Conservation (phyloP, 192 early-diverging fungal genomes). For the Powellomyces hirtus region DNA sequence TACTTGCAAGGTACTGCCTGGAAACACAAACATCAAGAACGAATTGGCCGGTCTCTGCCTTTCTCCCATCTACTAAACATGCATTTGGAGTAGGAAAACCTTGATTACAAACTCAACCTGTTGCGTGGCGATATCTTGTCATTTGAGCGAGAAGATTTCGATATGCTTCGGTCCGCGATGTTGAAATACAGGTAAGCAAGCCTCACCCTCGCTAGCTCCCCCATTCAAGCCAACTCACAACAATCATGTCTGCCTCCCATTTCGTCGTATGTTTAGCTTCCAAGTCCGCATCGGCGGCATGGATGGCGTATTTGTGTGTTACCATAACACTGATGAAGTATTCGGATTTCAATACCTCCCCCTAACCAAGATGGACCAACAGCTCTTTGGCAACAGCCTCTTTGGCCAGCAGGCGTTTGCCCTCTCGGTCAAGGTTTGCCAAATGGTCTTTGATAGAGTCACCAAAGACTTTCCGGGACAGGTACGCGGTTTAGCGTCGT, state of each 20-base stretch:
- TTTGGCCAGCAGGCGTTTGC: constrained; percentile 74
- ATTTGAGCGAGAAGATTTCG: constrained; percentile 92
- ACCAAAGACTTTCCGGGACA: background rate
- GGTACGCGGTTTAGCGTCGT: background rate
- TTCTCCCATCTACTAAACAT: constrained; percentile 20
- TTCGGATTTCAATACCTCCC: constrained; percentile 96
- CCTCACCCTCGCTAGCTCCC: too few species aligned
- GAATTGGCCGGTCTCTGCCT: background rate
- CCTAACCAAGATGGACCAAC: constrained; percentile 76
- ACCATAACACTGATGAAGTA: constrained; percentile 85
- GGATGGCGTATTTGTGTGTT: constrained; percentile 92
- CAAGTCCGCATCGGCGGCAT: constrained; percentile 92
- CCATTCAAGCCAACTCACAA: too few species aligned
- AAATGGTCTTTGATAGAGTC: constrained; percentile 48
- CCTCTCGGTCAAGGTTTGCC: constrained; percentile 59
- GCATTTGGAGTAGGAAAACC: constrained; percentile 34
- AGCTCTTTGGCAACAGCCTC: constrained; percentile 66
- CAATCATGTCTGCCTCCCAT: background rate
- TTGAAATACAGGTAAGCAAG: constrained; percentile 69
- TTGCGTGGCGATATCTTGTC: constrained; percentile 67
- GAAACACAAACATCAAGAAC: too few species aligned
- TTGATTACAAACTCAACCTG: constrained; percentile 70
- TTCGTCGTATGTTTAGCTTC: constrained; percentile 69
- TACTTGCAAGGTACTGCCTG: constrained; percentile 69
- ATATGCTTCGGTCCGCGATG: constrained; percentile 89